Evolutionary conservation across 139 green algal genomes (phyloP), one percentile per base, ranked within the genome.

Genomic region (Volvox reticuliferus): DNA sequence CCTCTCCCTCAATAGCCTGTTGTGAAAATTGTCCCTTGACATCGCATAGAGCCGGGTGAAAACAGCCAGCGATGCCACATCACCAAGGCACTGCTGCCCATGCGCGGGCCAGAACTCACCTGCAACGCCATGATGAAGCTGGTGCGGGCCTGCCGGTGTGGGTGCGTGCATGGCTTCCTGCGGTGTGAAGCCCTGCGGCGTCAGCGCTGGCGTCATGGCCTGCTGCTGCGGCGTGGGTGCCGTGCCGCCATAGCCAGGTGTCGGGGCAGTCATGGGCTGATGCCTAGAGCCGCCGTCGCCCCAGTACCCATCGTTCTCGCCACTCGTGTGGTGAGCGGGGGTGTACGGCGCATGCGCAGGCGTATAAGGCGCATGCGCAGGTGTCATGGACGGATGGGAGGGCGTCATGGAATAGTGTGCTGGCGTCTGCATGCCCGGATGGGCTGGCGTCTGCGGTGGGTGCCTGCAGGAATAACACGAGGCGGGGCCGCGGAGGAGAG

Each of bases 351-450:
- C 37, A 77, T 94, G 90, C 21, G 89, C 86, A 9, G 92, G 92
- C 55, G 92, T 94, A 90, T 94, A 94, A 12, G 92, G 92, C 81
- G 93, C 88, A 50, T 92, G 78, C 24, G 78, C n/a, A 6, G 94
- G 94, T 77, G 94, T 96, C 76, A 95, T 93, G 73, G 91, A 85
- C 6, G 88, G 65, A 73, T 96, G 89, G 0, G 86, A 76, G 26
- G 96, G 96, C 30, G 95, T 98, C 91, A 96, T 96, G 82, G 87
- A 91, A 87, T 91, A 89, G 87, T 93, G 91, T 30, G 89, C 89
- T 24, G 93, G 93, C 37, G 93, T 95, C 86, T 84, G 55, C n/a
- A 76, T 91, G 75, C 71, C 62, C 77, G 86, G 85, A 73, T 95
- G 93, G 61, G 90, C 80, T 16, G 95, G 95, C 36, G 95, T 97